phyloP scores from a whole-genome alignment of 2,329 filamentous ascomycete genomes.

The Cordyceps militaris region DNA sequence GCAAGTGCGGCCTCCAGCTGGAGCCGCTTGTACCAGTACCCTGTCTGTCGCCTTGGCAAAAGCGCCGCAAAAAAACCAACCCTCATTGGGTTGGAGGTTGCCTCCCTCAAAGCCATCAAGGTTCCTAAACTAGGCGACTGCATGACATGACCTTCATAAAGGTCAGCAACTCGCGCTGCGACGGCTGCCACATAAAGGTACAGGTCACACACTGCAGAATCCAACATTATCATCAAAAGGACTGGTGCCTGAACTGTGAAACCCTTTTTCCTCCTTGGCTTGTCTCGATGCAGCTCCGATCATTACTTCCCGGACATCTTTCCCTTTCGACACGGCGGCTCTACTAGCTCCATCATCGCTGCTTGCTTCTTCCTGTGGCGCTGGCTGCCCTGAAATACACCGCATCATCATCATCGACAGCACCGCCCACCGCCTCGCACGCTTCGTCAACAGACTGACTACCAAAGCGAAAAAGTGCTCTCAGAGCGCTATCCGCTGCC shows the following conservation, averaged over 20 bases:
- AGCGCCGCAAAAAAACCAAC: background rate
- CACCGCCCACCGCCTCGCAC: background rate
- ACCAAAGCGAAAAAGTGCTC: background rate
- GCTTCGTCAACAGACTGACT: background rate
- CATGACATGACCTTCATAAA: conserved; percentile 3
- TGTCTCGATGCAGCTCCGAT: background rate
- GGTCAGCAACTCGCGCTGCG: background rate
- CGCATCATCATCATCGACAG: background rate
- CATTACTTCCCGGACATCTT: background rate
- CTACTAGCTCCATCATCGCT: background rate
- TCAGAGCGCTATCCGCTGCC: background rate
- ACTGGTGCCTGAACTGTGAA: background rate
- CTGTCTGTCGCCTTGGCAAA: too few relatives aligned
- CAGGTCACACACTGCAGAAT: background rate
- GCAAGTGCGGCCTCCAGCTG: too few relatives aligned
- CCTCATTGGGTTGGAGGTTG: too few relatives aligned
- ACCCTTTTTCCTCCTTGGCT: background rate
- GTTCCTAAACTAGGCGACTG: background rate
- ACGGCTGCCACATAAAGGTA: background rate
- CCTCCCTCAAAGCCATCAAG: conserved; percentile 2
- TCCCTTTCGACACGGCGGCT: background rate
- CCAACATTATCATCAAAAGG: background rate
- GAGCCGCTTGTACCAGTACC: too few relatives aligned
- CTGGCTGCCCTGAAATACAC: background rate
- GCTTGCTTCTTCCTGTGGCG: background rate